phyloP scores from a whole-genome alignment of 1,284 basidiomycete species.

The Naganishia cerealis region DNA sequence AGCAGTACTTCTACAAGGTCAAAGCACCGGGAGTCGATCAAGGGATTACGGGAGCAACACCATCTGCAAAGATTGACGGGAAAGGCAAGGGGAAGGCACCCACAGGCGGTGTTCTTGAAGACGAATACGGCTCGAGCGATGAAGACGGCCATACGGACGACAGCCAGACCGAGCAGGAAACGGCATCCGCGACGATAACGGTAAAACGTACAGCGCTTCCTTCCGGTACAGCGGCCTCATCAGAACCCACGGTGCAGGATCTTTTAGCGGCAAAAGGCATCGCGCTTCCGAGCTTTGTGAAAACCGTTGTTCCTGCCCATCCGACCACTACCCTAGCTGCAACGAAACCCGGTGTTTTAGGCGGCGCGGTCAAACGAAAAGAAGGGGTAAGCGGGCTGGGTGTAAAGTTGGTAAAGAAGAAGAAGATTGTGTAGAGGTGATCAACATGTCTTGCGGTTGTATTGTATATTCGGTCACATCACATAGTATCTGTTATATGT shows the following conservation, averaged over 20 bases:
- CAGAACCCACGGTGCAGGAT: slow-evolving; percentile 68
- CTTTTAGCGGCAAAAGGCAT: slow-evolving; percentile 71
- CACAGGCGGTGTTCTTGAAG: slow-evolving; percentile 21
- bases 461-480: slow-evolving; percentile 7
- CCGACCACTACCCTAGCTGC: slow-evolving; percentile 29
- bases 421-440: slow-evolving; percentile 39
- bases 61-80: slow-evolving; percentile 43
- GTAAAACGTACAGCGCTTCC: slow-evolving; percentile 66
- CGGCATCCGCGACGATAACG: slow-evolving; percentile 58
- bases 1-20: slow-evolving; percentile 80
- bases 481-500: not conserved
- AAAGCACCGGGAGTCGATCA: slow-evolving; percentile 52
- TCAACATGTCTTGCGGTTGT: not conserved
- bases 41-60: slow-evolving; percentile 37
- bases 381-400: slow-evolving; percentile 65
- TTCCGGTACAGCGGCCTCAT: slow-evolving; percentile 54
- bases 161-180: slow-evolving; percentile 36
- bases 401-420: slow-evolving; percentile 71
- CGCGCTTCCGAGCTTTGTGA: slow-evolving; percentile 54
- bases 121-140: slow-evolving; percentile 34
- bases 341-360: slow-evolving; percentile 53
- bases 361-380: slow-evolving; percentile 45
- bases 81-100: slow-evolving; percentile 44
- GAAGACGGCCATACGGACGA: slow-evolving; percentile 36
- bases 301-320: slow-evolving; percentile 42